Evolutionary conservation across 1,284 basidiomycete species (phyloP).

Genomic region (Moniliophthora roreri): DNA sequence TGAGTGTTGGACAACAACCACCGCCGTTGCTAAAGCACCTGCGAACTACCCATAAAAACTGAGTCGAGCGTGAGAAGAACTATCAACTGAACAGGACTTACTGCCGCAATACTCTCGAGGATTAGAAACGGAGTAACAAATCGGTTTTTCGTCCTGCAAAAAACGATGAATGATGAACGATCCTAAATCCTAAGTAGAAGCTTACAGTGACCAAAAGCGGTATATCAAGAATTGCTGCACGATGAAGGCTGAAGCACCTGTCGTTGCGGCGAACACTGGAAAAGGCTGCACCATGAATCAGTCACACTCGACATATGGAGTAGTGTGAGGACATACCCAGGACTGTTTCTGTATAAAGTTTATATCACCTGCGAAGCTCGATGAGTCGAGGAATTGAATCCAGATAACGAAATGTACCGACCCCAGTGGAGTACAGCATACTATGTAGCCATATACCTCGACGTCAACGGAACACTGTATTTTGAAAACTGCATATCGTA

Average conservation of each 20-base stretch:
- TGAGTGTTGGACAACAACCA: not conserved
- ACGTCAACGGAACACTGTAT: too few relatives aligned
- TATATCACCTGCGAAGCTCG: not conserved
- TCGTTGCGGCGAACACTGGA: not conserved
- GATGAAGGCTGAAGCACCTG: not conserved
- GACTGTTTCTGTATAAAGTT: not conserved
- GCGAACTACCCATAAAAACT: not conserved
- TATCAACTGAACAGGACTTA: not conserved
- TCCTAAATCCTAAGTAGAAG: too few relatives aligned
- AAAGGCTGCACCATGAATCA: not conserved
- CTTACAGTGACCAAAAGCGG: not conserved
- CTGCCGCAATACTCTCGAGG: not conserved
- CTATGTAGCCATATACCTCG: too few relatives aligned
- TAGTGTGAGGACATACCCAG: not conserved
- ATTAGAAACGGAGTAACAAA: slow-evolving; percentile 1
- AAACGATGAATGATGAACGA: too few relatives aligned
- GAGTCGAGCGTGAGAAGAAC: not conserved
- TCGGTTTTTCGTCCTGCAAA: not conserved
- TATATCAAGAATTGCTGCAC: slow-evolving; percentile 1
- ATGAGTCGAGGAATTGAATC: not conserved
- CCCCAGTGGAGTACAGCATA: not conserved
- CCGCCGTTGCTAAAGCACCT: not conserved
- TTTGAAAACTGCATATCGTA: not conserved
- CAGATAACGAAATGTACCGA: not conserved
- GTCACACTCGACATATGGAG: not conserved